These are phyloP conservation scores for Saccharomyces mikatae DNA, from an alignment of 805 yeast species.

Conservation along the genomic window DNA sequence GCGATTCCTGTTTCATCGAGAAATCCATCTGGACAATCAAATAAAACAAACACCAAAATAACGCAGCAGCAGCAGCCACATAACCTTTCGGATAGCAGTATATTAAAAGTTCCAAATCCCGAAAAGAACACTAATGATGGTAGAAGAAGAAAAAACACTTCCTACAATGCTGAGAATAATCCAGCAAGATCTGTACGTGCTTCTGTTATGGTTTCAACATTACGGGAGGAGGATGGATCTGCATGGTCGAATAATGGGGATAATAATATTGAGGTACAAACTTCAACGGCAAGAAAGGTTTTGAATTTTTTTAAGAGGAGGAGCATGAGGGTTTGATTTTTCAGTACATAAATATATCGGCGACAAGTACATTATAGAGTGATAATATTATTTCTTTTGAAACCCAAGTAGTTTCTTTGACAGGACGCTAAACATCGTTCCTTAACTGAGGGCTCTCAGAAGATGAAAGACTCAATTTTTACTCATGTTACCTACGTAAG, in stretches of 20 bases:
- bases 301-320: conserved; percentile 74
- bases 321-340: conserved; percentile 32
- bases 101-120: neutral
- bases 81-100: neutral
- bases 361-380: neutral
- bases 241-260: conserved; percentile 8
- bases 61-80: neutral
- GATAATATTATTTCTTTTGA: neutral
- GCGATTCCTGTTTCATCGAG: neutral
- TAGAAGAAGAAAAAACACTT: neutral
- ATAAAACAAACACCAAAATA: neutral
- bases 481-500: too few species aligned
- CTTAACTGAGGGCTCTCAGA: too few species aligned
- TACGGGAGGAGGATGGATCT: neutral
- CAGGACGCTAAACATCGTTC: too few species aligned
- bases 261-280: conserved; percentile 35
- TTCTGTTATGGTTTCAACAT: conserved; percentile 9
- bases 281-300: conserved; percentile 66
- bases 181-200: neutral
- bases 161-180: neutral
- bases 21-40: neutral
- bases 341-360: neutral
- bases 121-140: neutral
- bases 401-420: neutral
- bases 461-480: too few species aligned